These are phyloP conservation scores for Quercus mongolica DNA, from an alignment of 306 rosid genomes.

Conservation along the genomic window DNA sequence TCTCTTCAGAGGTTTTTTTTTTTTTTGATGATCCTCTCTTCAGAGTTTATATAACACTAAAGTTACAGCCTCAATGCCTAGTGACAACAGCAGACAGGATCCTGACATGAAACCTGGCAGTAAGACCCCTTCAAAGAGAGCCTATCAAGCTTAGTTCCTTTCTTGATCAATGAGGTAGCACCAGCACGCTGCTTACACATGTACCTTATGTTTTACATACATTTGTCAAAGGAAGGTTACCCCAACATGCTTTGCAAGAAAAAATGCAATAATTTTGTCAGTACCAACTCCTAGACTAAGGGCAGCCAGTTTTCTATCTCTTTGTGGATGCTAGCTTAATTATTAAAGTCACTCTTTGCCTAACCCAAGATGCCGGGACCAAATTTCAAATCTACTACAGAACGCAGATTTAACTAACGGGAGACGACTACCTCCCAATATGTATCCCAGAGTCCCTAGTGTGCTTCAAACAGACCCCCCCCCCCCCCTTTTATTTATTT, in stretches of 20 bases:
- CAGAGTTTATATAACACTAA: neutral
- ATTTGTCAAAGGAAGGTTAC: slow-evolving; percentile 1
- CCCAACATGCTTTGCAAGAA: slow-evolving; percentile 12
- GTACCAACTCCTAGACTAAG: slow-evolving; percentile 2
- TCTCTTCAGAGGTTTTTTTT: neutral
- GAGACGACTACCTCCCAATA: neutral
- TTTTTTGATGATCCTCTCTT: neutral
- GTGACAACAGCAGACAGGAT: slow-evolving; percentile 5
- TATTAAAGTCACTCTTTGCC: neutral
- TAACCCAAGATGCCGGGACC: neutral
- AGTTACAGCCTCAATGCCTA: slow-evolving; percentile 13
- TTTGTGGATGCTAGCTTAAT: neutral
- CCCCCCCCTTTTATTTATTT: neutral
- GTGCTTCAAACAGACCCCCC: neutral
- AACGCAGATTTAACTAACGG: neutral
- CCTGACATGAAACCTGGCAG: neutral
- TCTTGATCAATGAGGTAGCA: slow-evolving; percentile 2
- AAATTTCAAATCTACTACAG: neutral
- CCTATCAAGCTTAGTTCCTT: slow-evolving; percentile 6
- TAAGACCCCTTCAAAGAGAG: neutral
- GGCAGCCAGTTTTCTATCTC: slow-evolving; percentile 7
- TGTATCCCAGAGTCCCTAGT: neutral
- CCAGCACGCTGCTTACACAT: neutral
- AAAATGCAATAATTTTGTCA: neutral
- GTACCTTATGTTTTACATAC: neutral